Conservation (phyloP, 768 basidiomycete genomes). For the Lentinus tigrinus region DNA sequence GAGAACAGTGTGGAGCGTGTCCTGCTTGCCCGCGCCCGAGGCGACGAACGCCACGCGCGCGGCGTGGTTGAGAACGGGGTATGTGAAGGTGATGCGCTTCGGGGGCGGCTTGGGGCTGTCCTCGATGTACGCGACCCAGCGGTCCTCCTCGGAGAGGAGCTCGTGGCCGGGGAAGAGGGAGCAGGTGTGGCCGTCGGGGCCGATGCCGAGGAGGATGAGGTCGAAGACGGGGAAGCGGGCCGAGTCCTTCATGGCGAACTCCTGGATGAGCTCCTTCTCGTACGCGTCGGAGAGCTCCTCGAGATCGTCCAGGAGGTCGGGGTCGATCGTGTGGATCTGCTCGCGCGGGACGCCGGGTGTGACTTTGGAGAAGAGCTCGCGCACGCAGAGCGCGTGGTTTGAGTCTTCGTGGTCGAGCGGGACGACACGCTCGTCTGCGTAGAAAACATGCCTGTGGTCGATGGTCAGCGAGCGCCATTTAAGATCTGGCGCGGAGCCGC, state of each 20-base stretch:
- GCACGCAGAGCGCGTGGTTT: conserved; percentile 77
- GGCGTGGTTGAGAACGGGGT: conserved; percentile 88
- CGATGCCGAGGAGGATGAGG: conserved; percentile 94
- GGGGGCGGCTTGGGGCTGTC: conserved; percentile 95
- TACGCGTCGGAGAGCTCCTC: conserved; percentile 82
- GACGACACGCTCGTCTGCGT: conserved; percentile 94
- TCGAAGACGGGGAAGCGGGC: conserved; percentile 98
- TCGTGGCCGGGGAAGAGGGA: conserved; percentile 94
- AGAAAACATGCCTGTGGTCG: conserved; percentile 86
- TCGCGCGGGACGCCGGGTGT: conserved; percentile 56
- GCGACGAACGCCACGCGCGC: conserved; percentile 88
- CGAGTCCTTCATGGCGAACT: conserved; percentile 90
- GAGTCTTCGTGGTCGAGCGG: conserved; percentile 92
- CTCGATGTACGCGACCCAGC: conserved; percentile 93
- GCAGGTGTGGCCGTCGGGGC: conserved; percentile 97
- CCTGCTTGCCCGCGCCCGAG: conserved; percentile 77
- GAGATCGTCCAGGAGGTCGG: conserved; percentile 60
- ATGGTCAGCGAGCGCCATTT: neutral
- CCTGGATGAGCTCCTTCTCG: conserved; percentile 79
- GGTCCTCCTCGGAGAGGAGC: conserved; percentile 79
- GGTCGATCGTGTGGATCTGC: conserved; percentile 86
- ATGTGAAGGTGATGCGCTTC: conserved; percentile 88
- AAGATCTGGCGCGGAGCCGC: neutral
- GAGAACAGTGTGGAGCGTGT: conserved; percentile 68
- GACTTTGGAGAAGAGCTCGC: conserved; percentile 78